Percentiles rank a stretch among this genome's conserved stretches.
phyloP scores from a whole-genome alignment of 1,284 basidiomycete species.

The Cutaneotrichosporon dermatis region DNA sequence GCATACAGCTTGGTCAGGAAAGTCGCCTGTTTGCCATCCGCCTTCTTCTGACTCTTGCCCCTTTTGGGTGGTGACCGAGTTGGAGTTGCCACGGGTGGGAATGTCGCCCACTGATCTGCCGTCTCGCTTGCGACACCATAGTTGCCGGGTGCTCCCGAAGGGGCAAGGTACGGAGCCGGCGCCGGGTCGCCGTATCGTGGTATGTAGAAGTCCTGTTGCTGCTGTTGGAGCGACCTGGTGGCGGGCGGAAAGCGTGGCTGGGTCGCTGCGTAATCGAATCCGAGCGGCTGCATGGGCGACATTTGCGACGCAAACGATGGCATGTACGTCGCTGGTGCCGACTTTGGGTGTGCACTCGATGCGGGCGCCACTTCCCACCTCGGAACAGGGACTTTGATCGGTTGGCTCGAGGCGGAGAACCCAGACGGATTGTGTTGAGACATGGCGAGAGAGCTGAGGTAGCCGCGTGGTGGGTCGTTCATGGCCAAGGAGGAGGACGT shows the following conservation, averaged over 20 bases:
- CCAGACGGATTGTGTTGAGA: background rate
- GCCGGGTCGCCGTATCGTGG: background rate
- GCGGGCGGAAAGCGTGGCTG: background rate
- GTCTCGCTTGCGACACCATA: background rate
- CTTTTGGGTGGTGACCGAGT: background rate
- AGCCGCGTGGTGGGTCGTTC: background rate
- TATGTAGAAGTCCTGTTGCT: background rate
- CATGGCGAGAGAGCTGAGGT: background rate
- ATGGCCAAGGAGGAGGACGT: background rate
- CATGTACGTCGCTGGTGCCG: background rate
- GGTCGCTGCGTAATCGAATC: background rate
- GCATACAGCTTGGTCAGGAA: conserved; percentile 89
- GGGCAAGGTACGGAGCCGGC: background rate
- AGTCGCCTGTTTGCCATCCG: conserved; percentile 64
- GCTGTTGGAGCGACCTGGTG: background rate
- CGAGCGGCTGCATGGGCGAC: background rate
- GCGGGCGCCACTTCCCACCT: background rate
- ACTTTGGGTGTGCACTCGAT: background rate
- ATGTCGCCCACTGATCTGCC: background rate
- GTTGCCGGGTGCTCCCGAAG: background rate
- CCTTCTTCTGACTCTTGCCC: conserved; percentile 30
- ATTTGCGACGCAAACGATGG: background rate
- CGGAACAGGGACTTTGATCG: background rate
- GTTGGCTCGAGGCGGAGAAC: background rate
- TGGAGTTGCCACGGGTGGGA: background rate